Base-by-base conservation (phyloP, 1,284 basidiomycete species). In the Rhodotorula sp. region DNA sequence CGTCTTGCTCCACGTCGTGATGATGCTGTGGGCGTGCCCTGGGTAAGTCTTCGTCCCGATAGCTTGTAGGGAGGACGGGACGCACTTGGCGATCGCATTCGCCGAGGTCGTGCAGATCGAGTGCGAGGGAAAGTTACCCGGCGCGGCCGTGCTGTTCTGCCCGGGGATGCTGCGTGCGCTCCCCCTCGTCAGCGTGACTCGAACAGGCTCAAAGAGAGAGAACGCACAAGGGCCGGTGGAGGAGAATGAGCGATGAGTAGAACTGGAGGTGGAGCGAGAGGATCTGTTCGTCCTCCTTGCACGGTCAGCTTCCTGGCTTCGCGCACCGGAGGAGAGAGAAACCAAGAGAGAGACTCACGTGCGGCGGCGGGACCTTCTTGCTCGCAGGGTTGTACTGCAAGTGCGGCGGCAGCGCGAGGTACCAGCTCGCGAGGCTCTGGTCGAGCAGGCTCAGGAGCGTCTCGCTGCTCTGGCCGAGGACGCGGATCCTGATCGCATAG, bases 251-350 rank as follows among this genome's bases (percentile, higher is more conserved):
- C 5, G 90, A 87, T 78, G 89, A 90, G 90, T 91, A 94, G 79
- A 92, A 93, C 78, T 91, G 88, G 87, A 92, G 89, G 79, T 94
- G 91, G 55, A 94, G 82, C 41, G 88, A 88, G 64, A 92, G 81
- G 37, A 92, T 83, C 77, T 91, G 88, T 6, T 89, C 21, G 57
- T 10, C n/a, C 1, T 8, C 8, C 27, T 13, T 37, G 15, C 17
- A 34, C 29, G 13, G 32, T 17, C 27, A 29, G 56, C 17, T 7
- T 4, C 22, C 15, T 27, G 12, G 53, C 22, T 19, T 32, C 8
- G 2, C 32, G 6, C 12, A 2, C 34, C 21, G 25, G 10, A 0
- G 12, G 22, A 25, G 88, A 0, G 9, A 21, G 1, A 5, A 32
- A 36, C 3, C 15, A 13, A 44, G 19, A 19, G 13, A 17, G 27